Evolutionary conservation across 1,284 basidiomycete genomes (phyloP), one percentile per base, ranked within the genome.

Genomic region (Rhodofomes roseus): DNA sequence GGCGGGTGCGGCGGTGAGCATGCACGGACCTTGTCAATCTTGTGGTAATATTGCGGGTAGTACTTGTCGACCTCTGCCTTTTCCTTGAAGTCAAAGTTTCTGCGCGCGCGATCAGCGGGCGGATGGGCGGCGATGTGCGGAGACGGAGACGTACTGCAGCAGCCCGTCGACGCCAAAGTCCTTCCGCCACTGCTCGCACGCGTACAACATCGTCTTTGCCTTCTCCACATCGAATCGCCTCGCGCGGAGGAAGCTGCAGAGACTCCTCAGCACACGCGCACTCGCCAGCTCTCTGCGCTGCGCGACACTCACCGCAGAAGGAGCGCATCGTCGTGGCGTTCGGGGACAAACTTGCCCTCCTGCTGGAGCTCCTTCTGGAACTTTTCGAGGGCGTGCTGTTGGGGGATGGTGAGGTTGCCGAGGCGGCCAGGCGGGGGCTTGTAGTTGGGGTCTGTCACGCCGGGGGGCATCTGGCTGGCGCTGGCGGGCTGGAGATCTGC

Each of bases 31-130:
- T 91, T 94, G 83, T 99, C 96, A 65, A 81, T 92, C 80, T 96
- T 96, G 81, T 98, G 96, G 75, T 98, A 96, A 77, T 86, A 98
- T 71, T 97, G 93, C 1, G 96, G 96, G 73, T 98, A 98, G 71
- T 92, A 93, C 76, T 95, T 89, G 80, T 95, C 86, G 14, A 98
- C 95, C 67, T 87, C 80, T 48, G 76, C 77, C 72, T 89, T 90
- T 76, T 98, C 96, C 62, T 84, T 85, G 75, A 96, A 98, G 63
- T 92, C 85, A 74, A 98, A 98, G 70, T 86, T 89, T 66, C 92
- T 95, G 65, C 2, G n/a, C 40, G 12, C 23, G 20, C 25, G 44
- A 27, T 36, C 46, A 39, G 58, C 39, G 40, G 58, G 20, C 11
- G 36, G 37, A n/a, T 5, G 53, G 37, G 11, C 44, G 41, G 52